Conservation (phyloP, 2,329 filamentous ascomycete genomes). For the Stromatinia cepivora region DNA sequence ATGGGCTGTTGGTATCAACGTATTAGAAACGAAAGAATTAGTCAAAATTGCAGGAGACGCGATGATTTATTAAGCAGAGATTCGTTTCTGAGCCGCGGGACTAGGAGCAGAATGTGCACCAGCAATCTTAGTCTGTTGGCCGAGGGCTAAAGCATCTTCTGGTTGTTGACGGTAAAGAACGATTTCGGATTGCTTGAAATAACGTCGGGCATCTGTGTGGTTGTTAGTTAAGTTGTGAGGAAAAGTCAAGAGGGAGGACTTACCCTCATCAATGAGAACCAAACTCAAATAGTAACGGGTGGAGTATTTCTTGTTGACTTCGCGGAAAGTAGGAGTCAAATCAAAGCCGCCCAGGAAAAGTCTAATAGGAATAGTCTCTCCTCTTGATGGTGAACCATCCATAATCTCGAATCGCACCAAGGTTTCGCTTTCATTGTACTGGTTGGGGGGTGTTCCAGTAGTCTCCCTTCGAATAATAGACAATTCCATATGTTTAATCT, state of each 20-base stretch:
- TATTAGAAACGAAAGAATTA: background rate
- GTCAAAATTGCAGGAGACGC: background rate
- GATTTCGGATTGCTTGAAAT: constrained; percentile 99
- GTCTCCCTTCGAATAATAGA: constrained; percentile 97
- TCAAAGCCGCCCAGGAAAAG: constrained; percentile 98
- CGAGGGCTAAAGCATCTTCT: constrained; percentile 48
- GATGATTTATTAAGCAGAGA: constrained; percentile 14
- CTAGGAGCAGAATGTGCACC: constrained; percentile 39
- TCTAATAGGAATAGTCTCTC: constrained; percentile 91
- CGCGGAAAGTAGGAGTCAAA: constrained; percentile 94
- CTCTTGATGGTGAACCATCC: constrained; percentile 96
- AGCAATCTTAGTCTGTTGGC: constrained; percentile 41
- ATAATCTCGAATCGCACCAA: constrained; percentile 99
- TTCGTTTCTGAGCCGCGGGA: constrained; percentile 26
- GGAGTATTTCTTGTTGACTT: constrained; percentile 99
- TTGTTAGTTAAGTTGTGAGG: constrained; percentile 7
- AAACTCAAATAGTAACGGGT: constrained; percentile 96
- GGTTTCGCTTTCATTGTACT: constrained; percentile 99
- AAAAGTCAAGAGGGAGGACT: constrained; percentile 20
- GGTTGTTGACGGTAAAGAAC: constrained; percentile 86
- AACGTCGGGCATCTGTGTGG: constrained; percentile 78
- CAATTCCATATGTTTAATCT: constrained; percentile 99
- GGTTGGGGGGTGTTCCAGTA: constrained; percentile 92
- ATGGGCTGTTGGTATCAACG: constrained; percentile 18
- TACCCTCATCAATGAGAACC: constrained; percentile 92